These are phyloP conservation scores for Colletotrichum truncatum DNA, from an alignment of 2,329 filamentous ascomycete genomes.

Conservation along the genomic window DNA sequence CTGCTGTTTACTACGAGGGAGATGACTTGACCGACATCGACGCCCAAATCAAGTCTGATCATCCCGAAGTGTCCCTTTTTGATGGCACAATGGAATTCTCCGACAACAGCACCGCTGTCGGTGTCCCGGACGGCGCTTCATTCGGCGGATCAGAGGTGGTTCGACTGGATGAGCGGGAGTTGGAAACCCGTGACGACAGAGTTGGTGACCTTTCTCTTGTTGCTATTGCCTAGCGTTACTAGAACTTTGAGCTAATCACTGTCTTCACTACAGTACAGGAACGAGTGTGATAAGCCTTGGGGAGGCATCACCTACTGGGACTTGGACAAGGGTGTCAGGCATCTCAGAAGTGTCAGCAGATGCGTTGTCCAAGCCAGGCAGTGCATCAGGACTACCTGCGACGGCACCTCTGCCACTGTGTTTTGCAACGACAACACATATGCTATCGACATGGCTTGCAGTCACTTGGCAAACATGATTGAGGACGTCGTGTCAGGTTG, in stretches of 20 bases:
- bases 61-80: background rate
- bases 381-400: background rate
- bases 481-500: background rate
- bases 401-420: background rate
- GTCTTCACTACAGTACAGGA: background rate
- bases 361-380: background rate
- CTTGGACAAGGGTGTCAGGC: background rate
- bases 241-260: rapidly evolving
- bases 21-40: background rate
- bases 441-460: background rate
- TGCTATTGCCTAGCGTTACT: rapidly evolving
- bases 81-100: background rate
- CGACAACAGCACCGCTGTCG: background rate
- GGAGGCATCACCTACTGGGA: background rate
- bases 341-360: background rate
- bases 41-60: background rate
- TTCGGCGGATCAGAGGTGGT: background rate
- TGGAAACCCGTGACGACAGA: rapidly evolving
- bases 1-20: background rate
- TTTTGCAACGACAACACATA: background rate
- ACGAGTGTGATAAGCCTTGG: background rate
- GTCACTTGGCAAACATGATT: background rate
- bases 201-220: too few species aligned
- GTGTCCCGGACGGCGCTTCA: background rate
- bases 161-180: background rate